Evolutionary conservation across 345 rosid genomes (phyloP).

Genomic region (Gossypium bickii): DNA sequence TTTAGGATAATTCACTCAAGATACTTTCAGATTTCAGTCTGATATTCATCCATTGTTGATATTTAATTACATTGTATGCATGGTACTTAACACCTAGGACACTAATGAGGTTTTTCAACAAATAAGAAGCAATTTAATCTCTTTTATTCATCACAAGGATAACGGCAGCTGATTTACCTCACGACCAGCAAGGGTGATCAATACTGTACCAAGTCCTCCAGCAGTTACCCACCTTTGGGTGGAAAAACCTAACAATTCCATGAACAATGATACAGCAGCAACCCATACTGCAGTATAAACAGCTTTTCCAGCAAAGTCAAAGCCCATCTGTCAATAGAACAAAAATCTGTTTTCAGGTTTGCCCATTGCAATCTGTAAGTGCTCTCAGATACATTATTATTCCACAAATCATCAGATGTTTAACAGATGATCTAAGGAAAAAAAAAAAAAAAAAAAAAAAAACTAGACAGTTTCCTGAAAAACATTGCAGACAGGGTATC

Average conservation of each 20-base stretch:
- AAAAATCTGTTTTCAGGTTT: constrained; percentile 14
- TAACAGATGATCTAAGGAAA: not conserved
- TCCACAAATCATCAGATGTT: not conserved
- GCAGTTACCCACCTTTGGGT: constrained; percentile 95
- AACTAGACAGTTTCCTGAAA: not conserved
- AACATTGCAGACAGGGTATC: not conserved
- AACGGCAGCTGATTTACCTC: constrained; percentile 52
- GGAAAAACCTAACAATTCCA: constrained; percentile 92
- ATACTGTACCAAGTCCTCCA: constrained; percentile 95
- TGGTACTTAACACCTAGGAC: not conserved
- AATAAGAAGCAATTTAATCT: constrained; percentile 12
- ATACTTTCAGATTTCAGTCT: not conserved
- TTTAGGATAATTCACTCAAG: not conserved
- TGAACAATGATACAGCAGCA: constrained; percentile 82
- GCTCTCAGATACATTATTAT: constrained; percentile 1
- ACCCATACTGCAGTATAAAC: constrained; percentile 86
- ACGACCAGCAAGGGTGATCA: constrained; percentile 98
- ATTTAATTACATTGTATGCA: not conserved
- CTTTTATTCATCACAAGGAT: not conserved
- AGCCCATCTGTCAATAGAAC: constrained; percentile 71
- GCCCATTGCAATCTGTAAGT: constrained; percentile 5
- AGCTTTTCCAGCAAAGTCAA: constrained; percentile 88
- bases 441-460: not conserved
- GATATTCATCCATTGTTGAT: not conserved
- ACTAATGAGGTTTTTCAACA: not conserved